A percentile compares a stretch with the other conserved stretches of the same genome.
These are phyloP conservation scores for Chalaropsis ovoidea DNA, from an alignment of 2,329 filamentous ascomycete genomes.

Conservation along the genomic window DNA sequence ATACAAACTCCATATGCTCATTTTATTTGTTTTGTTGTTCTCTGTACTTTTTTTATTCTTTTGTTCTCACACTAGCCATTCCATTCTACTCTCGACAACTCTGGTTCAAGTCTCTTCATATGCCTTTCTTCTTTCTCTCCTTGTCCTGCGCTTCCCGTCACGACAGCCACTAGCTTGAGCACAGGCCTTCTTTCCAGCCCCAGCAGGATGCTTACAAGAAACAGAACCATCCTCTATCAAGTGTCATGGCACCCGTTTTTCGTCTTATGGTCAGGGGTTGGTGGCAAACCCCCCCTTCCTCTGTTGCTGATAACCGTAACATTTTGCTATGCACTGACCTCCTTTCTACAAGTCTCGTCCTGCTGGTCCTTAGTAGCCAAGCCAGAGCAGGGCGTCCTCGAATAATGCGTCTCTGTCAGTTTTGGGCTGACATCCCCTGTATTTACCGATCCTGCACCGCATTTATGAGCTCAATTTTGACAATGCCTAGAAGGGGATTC, in stretches of 20 bases:
- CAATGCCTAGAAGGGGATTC: constrained; percentile 2
- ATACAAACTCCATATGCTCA: too few relatives aligned
- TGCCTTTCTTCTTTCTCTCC: not conserved
- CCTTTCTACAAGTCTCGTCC: not conserved
- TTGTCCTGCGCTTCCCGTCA: not conserved
- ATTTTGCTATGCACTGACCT: not conserved
- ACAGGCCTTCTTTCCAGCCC: constrained; percentile 11
- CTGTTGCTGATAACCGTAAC: constrained; percentile 1
- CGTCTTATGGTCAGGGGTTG: constrained; percentile 3
- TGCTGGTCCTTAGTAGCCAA: not conserved
- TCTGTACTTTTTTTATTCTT: too few relatives aligned
- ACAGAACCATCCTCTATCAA: constrained; percentile 9
- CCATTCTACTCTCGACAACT: too few relatives aligned
- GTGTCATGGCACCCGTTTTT: constrained; percentile 8
- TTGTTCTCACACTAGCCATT: too few relatives aligned
- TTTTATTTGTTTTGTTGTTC: too few relatives aligned
- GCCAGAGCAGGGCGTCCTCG: constrained; percentile 4
- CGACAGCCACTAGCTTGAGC: not conserved
- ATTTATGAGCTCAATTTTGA: not conserved
- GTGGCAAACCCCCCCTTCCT: constrained; percentile 4
- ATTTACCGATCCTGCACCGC: not conserved
- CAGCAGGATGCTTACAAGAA: constrained; percentile 11
- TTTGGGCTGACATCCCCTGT: constrained; percentile 1
- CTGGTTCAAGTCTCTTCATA: not conserved
- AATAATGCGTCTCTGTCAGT: constrained; percentile 11